These are phyloP conservation scores for Irpex rosettiformis DNA, from an alignment of 1,284 basidiomycete genomes.

Conservation along the genomic window DNA sequence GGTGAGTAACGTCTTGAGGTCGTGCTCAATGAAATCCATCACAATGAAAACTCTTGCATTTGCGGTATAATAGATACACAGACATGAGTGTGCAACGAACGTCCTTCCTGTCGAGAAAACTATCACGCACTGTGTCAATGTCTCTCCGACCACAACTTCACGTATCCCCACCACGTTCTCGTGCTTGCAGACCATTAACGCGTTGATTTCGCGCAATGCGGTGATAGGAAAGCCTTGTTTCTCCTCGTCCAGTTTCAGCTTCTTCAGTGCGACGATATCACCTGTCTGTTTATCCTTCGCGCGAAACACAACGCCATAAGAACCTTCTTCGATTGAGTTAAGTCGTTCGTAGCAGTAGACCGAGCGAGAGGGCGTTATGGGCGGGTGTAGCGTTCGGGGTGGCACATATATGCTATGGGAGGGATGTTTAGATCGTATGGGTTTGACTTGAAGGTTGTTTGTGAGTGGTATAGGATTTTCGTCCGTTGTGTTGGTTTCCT, in stretches of 20 bases:
- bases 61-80: neutral
- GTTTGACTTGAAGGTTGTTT: conserved; percentile 9
- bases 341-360: conserved; percentile 92
- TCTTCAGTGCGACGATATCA: conserved; percentile 96
- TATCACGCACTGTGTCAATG: conserved; percentile 91
- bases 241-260: conserved; percentile 97
- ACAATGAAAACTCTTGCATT: conserved; percentile 88
- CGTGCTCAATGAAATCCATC: conserved; percentile 99
- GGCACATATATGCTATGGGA: conserved; percentile 70
- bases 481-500: neutral
- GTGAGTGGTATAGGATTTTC: conserved; percentile 5
- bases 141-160: conserved; percentile 99
- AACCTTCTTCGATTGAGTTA: conserved; percentile 99
- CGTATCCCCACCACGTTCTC: conserved; percentile 94
- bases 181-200: conserved; percentile 89
- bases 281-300: conserved; percentile 92
- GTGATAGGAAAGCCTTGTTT: conserved; percentile 99
- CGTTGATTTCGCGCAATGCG: conserved; percentile 90
- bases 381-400: conserved; percentile 70
- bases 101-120: neutral
- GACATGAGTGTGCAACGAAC: conserved; percentile 3
- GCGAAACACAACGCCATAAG: conserved; percentile 96
- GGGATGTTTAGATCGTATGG: conserved; percentile 22
- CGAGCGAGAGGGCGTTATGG: conserved; percentile 79
- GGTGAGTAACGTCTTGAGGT: conserved; percentile 92